Percentiles rank a stretch among this genome's conserved stretches.
phyloP scores from a whole-genome alignment of 108 stramenopile species.

The Cyclotella atomus region DNA sequence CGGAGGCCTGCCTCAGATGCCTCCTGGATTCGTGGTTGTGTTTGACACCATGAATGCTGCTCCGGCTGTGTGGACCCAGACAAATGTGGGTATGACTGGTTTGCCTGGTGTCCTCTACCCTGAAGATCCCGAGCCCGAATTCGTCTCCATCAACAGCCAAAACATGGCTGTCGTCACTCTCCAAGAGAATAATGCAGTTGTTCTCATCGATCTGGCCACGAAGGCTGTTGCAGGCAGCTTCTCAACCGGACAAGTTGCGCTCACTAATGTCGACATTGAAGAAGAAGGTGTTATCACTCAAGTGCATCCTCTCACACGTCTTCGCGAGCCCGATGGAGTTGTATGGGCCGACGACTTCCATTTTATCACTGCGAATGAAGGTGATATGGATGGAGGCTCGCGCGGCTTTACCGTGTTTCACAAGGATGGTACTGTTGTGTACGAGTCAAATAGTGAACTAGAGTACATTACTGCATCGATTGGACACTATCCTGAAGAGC shows the following conservation, averaged over 20 bases:
- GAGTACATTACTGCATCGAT: constrained; percentile 51
- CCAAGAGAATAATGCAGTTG: constrained; percentile 79
- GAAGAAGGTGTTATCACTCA: constrained; percentile 64
- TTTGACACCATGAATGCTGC: constrained; percentile 33
- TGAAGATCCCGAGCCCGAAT: constrained; percentile 78
- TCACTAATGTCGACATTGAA: constrained; percentile 51
- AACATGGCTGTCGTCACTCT: constrained; percentile 66
- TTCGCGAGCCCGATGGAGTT: constrained; percentile 75
- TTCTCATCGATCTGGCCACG: constrained; percentile 55
- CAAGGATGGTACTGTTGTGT: constrained; percentile 52
- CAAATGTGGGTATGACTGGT: constrained; percentile 44
- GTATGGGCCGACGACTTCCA: constrained; percentile 54
- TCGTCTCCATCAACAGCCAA: constrained; percentile 62
- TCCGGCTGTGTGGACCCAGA: constrained; percentile 45
- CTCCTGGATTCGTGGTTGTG: constrained; percentile 58
- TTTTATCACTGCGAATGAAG: constrained; percentile 79
- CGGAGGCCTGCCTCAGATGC: constrained; percentile 52
- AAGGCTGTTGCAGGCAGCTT: constrained; percentile 47
- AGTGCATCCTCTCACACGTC: constrained; percentile 11
- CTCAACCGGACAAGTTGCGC: constrained; percentile 54
- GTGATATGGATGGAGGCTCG: constrained; percentile 68
- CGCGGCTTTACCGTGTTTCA: constrained; percentile 71
- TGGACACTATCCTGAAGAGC: constrained; percentile 78
- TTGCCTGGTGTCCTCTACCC: constrained; percentile 52
- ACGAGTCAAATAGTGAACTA: constrained; percentile 42